Evolutionary conservation across 371 early-diverging fungal genomes (phyloP), one percentile per base, ranked within the genome.

Genomic region (Saksenaea vasiformis): DNA sequence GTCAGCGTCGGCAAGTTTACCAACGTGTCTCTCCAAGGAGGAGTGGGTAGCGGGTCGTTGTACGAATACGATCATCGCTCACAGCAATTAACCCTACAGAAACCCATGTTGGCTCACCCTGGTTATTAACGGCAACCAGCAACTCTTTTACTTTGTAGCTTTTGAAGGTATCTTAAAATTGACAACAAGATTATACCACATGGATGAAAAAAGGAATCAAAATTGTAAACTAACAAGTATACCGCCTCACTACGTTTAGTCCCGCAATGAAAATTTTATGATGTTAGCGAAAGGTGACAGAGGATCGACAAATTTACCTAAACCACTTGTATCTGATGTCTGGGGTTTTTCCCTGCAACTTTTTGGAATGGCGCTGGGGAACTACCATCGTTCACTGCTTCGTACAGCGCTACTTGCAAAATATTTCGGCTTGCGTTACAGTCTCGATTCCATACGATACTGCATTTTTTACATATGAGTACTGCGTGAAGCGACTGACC

Each of bases 1-100:
- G 80, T 80, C 2, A 73, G 73, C 43, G 80, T 80, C 3, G 80
- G 76, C 31, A 80, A 80, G 44, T 80, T 80, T 60, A 66, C 73
- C 4, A 67, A 80, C 9, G 73, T 80, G n/a, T 61, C 56, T 24
- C 59, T 80, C n/a, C 66, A 61, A 27, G 66, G 74, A 8, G 70
- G 72, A 41, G 63, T 77, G 11, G 72, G 73, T 15, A 66, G 72
- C 60, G 69, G 66, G 22, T 47, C 24, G 31, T 31, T 31, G 4
- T 47, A 47, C 26, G 9, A 8, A 24, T 4, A 61, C 10, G 22
- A 22, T 22, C n/a, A 22, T 22, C n/a, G 24, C 11, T 22, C 11
- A 26, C 22, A 9, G 22, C n/a, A 22, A 22, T 22, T 47, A 22
- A 22, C 5, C 0, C 51, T 47, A 19, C 51, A 47, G 22, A 22